Evolutionary conservation across 176 grass and related monocot genomes (phyloP).

Genomic region (Ananas comosus): DNA sequence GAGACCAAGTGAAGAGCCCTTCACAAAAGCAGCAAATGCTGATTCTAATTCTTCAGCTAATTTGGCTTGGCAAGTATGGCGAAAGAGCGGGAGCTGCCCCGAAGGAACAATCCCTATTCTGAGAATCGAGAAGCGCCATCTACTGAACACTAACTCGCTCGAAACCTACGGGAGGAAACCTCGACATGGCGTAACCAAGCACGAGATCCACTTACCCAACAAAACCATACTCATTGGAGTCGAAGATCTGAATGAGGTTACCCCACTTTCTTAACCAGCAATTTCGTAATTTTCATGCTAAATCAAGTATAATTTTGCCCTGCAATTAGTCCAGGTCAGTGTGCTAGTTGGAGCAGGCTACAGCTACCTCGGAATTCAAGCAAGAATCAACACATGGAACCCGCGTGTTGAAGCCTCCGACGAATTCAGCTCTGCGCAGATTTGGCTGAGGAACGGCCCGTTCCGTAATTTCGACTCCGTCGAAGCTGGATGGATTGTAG

Average conservation of each 20-base stretch:
- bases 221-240: not conserved
- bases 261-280: not conserved
- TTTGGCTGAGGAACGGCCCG: conserved; percentile 21
- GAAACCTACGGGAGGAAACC: not conserved
- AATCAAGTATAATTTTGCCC: no score
- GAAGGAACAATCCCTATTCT: not conserved
- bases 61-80: not conserved
- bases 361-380: conserved; percentile 22
- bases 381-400: conserved; percentile 13
- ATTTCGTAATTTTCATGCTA: no score
- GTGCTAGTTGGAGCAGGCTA: conserved; percentile 23
- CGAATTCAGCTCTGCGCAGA: conserved; percentile 21
- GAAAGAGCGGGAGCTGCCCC: not conserved
- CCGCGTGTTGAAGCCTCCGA: conserved; percentile 10
- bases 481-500: conserved; percentile 31
- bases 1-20: not conserved
- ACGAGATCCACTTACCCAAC: not conserved
- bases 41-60: not conserved
- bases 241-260: not conserved
- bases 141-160: not conserved
- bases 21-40: not conserved
- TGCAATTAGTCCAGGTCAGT: not conserved
- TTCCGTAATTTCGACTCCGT: conserved; percentile 9
- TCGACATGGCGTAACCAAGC: not conserved
- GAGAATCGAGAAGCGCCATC: not conserved